These are phyloP conservation scores for Vigna unguiculata DNA, from an alignment of 306 rosid genomes.

Conservation along the genomic window DNA sequence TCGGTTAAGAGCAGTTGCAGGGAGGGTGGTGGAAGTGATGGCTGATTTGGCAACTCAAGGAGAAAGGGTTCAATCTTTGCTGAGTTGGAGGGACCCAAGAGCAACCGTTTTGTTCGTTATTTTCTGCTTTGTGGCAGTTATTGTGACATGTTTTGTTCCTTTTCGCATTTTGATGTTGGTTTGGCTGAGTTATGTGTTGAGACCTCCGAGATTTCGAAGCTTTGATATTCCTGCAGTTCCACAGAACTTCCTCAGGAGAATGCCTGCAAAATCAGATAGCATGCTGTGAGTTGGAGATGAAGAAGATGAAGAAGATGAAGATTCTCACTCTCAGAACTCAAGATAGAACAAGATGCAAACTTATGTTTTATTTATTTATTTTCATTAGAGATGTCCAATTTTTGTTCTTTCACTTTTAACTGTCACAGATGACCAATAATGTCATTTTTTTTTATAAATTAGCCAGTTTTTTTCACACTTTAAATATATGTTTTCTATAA, in stretches of 20 bases:
- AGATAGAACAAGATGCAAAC: too few species aligned
- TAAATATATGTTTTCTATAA: too few species aligned
- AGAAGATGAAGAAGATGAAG: slow-evolving; percentile 53
- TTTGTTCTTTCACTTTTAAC: not conserved
- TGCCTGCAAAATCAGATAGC: slow-evolving; percentile 66
- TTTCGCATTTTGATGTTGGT: slow-evolving; percentile 1
- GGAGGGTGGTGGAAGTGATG: slow-evolving; percentile 50
- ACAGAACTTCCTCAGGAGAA: slow-evolving; percentile 57
- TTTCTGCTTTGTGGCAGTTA: slow-evolving; percentile 38
- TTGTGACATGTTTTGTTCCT: slow-evolving; percentile 41
- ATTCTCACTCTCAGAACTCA: slow-evolving; percentile 33
- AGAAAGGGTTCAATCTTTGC: slow-evolving; percentile 54
- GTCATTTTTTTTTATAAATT: too few species aligned
- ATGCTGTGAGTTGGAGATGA: slow-evolving; percentile 57
- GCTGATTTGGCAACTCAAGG: slow-evolving; percentile 63
- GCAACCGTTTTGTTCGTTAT: slow-evolving; percentile 49
- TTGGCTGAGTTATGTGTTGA: slow-evolving; percentile 23
- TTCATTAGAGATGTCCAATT: too few species aligned
- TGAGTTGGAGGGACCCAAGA: slow-evolving; percentile 65
- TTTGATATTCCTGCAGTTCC: slow-evolving; percentile 48
- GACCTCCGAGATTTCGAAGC: slow-evolving; percentile 52
- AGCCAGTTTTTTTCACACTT: too few species aligned
- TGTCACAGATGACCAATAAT: too few species aligned
- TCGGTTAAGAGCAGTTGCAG: slow-evolving; percentile 49
- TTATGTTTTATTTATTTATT: too few species aligned